These are phyloP conservation scores for Thermomucor indicae-seudaticae DNA, from an alignment of 371 early-diverging fungal species.

Conservation along the genomic window DNA sequence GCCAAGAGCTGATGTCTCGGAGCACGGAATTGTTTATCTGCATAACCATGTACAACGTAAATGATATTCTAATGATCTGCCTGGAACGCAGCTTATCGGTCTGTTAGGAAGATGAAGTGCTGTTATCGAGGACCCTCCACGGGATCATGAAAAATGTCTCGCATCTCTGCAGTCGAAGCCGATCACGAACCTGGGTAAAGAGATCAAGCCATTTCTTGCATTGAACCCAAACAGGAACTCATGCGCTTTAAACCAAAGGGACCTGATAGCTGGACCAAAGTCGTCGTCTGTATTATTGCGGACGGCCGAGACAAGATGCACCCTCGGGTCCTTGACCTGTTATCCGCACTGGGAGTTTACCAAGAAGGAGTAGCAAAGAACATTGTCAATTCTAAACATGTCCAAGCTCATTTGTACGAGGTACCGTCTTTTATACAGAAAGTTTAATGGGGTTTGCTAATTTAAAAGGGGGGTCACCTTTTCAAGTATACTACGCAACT, in stretches of 20 bases:
- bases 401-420: slow-evolving; percentile 84
- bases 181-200: slow-evolving; percentile 52
- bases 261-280: slow-evolving; percentile 84
- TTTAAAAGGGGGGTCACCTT: neutral
- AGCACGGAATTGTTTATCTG: slow-evolving; percentile 83
- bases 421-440: slow-evolving; percentile 3
- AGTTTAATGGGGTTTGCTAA: neutral
- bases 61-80: slow-evolving; percentile 6
- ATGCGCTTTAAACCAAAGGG: slow-evolving; percentile 73
- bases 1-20: slow-evolving; percentile 68
- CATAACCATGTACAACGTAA: slow-evolving; percentile 88
- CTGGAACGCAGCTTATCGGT: neutral
- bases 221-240: slow-evolving; percentile 2
- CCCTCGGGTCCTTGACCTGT: slow-evolving; percentile 70
- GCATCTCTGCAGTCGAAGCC: slow-evolving; percentile 71
- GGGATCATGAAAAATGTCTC: slow-evolving; percentile 86
- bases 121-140: slow-evolving; percentile 82
- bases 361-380: slow-evolving; percentile 87
- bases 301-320: slow-evolving; percentile 76
- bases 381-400: slow-evolving; percentile 51
- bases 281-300: slow-evolving; percentile 84
- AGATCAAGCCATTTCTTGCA: neutral
- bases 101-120: slow-evolving; percentile 74
- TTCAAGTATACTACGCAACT: slow-evolving; percentile 82
- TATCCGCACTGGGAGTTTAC: slow-evolving; percentile 86